These are phyloP conservation scores for Phaeophleospora eucalypticola DNA, from an alignment of 2,329 filamentous ascomycete genomes.

Conservation along the genomic window DNA sequence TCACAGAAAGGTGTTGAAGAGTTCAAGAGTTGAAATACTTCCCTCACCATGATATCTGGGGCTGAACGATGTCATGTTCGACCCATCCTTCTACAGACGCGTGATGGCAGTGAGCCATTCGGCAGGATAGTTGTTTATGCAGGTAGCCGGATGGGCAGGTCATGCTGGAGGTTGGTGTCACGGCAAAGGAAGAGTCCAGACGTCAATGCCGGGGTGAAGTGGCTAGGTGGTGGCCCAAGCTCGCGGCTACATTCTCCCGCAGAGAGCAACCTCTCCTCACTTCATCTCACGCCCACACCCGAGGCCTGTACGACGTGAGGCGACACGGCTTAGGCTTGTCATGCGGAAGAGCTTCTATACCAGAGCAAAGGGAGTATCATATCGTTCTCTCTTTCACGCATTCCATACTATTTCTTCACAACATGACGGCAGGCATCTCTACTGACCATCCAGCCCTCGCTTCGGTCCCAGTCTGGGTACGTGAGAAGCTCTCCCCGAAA, in stretches of 20 bases:
- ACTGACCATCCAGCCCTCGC: constrained; percentile 18
- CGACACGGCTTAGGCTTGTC: background rate
- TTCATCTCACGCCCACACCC: background rate
- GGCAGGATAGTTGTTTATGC: background rate
- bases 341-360: too few relatives aligned
- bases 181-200: background rate
- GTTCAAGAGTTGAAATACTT: background rate
- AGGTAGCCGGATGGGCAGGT: background rate
- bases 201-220: background rate
- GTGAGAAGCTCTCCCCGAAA: constrained; percentile 23
- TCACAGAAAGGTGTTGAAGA: background rate
- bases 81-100: too few relatives aligned
- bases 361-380: background rate
- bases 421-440: constrained; percentile 2
- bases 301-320: background rate
- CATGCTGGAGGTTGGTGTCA: background rate
- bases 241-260: background rate
- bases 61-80: too few relatives aligned
- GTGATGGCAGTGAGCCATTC: background rate
- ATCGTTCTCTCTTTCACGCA: background rate
- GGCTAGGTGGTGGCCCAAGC: background rate
- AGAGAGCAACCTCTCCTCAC: background rate
- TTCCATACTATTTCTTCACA: background rate
- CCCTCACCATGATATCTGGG: too few relatives aligned
- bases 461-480: constrained; percentile 21